Base-by-base conservation (phyloP, 192 early-diverging fungal species). In the Geranomyces variabilis region DNA sequence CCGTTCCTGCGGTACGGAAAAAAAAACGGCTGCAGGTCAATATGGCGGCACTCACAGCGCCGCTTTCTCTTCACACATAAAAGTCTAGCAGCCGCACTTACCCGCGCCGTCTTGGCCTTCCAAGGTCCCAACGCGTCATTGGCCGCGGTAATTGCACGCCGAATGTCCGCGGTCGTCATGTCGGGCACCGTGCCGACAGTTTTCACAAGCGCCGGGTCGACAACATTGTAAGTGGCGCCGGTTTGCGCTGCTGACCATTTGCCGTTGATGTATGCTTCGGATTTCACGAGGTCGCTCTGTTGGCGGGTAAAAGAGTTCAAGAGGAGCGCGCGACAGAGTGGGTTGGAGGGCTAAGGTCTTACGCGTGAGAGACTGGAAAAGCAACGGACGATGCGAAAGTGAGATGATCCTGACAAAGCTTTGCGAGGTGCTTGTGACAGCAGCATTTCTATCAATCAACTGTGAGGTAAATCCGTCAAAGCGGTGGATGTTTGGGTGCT, bases 31-130 rank as follows among this genome's bases (percentile, higher is more conserved):
- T n/a, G n/a, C n/a, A n/a, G n/a, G n/a, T n/a, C n/a, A n/a, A n/a
- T n/a, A n/a, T n/a, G n/a, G n/a, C n/a, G n/a, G n/a, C n/a, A n/a
- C 19, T 19, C 19, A 10, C 19, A 47, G 19, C 19, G 10, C 46
- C 46, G 46, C 46, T 28, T 12, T 36, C 26, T 13, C 4, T 0
- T 0, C 36, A 8, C 15, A 66, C 6, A 66, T 44, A 22, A n/a
- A n/a, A n/a, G n/a, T n/a, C n/a, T n/a, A n/a, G n/a, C n/a, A n/a
- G n/a, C n/a, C n/a, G n/a, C 41, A 29, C 70, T 47, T 19, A 71
- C 70, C 43, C 71, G 71, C 14, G 49, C 74, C 33, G 74, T 70
- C 30, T 41, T 66, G 21, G n/a, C 17, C 34, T 33, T 63, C 74
- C 74, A 75, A 15, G 30, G 17, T 0, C 22, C 30, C 28, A 41